Base-by-base conservation (phyloP, 2,329 filamentous ascomycete genomes). In the Verticillium alfalfae region DNA sequence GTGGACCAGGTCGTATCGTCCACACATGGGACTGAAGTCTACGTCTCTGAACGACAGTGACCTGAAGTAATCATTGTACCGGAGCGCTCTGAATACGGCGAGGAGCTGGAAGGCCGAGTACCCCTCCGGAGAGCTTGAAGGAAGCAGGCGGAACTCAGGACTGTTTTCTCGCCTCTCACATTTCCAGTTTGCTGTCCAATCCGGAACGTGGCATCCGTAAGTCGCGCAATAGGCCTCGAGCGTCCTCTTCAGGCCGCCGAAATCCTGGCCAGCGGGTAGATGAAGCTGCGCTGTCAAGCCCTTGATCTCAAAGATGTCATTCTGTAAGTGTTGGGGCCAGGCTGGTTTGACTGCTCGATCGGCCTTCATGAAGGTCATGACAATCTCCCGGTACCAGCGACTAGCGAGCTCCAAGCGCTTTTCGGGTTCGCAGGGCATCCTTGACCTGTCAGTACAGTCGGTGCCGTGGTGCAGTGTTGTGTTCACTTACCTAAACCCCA, bases 51-150 rank as follows among this genome's bases (percentile, higher is more conserved):
- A 84, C 1, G 82, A 85, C n/a, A 86, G 70, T 0, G 82, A 81
- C 62, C 81, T 83, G 71, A 86, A 86, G 66, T 82, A 86, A 65
- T 83, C 84, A 60, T 86, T 86, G 68, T 84, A 86, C 10, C 84
- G 77, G 62, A 86, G 70, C 1, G 84, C 82, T 5, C 83, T 79
- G 66, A 86, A 78, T 1, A 85, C 78, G 10, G 84, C 84, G n/a
- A 86, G 70, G 3, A 86, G 73, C 68, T 86, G 84, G 41, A 82
- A 69, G 4, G 78, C 71, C 4, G 77, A 77, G 67, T 86, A 86
- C 5, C 67, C 67, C 2, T 68, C 65, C 3, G 73, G 72, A 2
- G 72, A 70, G 61, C 70, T 72, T 3, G 77, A 70, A 13, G 81
- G 78, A 6, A 85, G 72, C 18, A 86, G 73, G 9, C 82, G 79